phyloP scores from a whole-genome alignment of 768 basidiomycete genomes.

The Lepiota venenata region DNA sequence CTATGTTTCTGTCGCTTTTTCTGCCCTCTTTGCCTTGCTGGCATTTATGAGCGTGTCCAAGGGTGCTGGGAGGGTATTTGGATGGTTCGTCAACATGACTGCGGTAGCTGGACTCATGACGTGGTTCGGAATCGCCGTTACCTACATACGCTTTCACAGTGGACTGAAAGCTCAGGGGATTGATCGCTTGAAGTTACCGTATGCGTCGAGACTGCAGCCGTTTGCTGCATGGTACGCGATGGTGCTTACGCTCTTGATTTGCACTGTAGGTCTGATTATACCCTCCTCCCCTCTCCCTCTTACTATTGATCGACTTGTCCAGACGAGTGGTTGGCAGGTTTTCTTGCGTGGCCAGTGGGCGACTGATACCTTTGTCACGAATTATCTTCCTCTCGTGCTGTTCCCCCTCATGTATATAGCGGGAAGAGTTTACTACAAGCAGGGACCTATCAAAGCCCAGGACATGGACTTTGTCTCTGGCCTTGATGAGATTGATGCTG shows the following conservation, averaged over 20 bases:
- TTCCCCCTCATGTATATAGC: constrained; percentile 78
- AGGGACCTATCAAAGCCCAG: constrained; percentile 38
- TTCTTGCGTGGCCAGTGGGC: constrained; percentile 43
- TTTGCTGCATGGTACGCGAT: constrained; percentile 65
- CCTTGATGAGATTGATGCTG: constrained; percentile 67
- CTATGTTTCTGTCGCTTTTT: constrained; percentile 65
- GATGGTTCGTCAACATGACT: constrained; percentile 80
- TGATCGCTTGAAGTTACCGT: constrained; percentile 70
- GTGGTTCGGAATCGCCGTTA: constrained; percentile 76
- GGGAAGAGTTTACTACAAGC: constrained; percentile 52
- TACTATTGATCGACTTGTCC: not conserved
- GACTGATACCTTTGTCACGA: constrained; percentile 71
- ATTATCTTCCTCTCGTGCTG: constrained; percentile 64
- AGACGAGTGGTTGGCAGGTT: constrained; percentile 44
- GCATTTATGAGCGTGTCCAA: constrained; percentile 76
- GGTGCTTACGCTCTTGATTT: constrained; percentile 44
- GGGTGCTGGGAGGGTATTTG: constrained; percentile 72
- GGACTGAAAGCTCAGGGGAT: constrained; percentile 81
- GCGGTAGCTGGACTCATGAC: constrained; percentile 65
- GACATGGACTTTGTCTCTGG: constrained; percentile 87
- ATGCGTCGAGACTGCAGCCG: constrained; percentile 61
- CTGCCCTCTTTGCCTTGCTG: constrained; percentile 64
- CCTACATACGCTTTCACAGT: constrained; percentile 78
- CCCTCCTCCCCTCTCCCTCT: no score
- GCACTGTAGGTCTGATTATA: constrained; percentile 50